Base-by-base conservation (phyloP, 2,329 filamentous ascomycete genomes). In the Trichophaea hybrida region DNA sequence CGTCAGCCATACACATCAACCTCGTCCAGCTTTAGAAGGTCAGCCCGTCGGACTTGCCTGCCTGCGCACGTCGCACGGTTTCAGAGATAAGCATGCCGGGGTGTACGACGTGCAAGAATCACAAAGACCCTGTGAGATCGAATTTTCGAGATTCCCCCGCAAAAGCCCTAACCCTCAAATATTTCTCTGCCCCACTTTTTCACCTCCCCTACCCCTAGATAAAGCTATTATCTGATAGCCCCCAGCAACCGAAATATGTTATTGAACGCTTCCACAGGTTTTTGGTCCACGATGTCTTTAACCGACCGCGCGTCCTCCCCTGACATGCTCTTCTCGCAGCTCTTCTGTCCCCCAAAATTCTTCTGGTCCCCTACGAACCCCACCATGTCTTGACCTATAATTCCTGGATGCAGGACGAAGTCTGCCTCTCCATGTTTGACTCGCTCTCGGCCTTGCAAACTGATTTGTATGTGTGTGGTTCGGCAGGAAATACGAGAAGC, bases 321-420 rank as follows among this genome's bases (percentile, higher is more conserved):
- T 35, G 35, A 54, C 51, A 35, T 17, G 10, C 10, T n/a, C 34
- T 35, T 44, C 33, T 46, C 55, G n/a, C 66, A 94, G 88, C 84
- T 15, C 74, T 94, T 35, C 77, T 80, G 2, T 85, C 85, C 1
- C 73, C 78, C 4, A 76, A 76, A 54, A 75, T 86, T 49, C 78
- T 94, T 15, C 78, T 97, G 7, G 88, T 95, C 7, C 90, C 90
- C 0, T 96, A 96, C 72, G 84, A 84, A 64, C 73, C 77, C 40
- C 85, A 83, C 69, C 91, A 96, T 75, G 91, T 97, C 31, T 77
- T 78, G 13, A 82, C 78, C 40, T 96, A 96, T 71, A 88, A 95
- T 70, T 75, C 77, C 69, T 97, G 91, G 91, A 96, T 97, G 90
- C 79, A 90, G 75, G 84, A 93, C 68, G 78, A 84, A 55, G 85